Base-by-base conservation (phyloP, 768 basidiomycete species). In the Phaeotremella skinneri region DNA sequence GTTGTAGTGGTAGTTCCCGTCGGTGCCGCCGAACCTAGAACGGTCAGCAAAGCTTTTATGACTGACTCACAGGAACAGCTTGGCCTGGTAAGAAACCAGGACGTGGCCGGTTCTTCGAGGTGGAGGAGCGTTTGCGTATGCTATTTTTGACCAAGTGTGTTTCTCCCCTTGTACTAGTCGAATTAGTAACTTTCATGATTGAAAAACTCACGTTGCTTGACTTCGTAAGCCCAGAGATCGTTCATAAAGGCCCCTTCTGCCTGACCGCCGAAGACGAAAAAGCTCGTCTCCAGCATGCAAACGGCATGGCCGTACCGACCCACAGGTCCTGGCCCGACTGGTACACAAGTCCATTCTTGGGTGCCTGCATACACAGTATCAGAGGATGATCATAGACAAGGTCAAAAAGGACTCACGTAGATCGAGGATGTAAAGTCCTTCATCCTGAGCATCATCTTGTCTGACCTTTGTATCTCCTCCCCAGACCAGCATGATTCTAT, bases 1-100 rank as follows among this genome's bases (percentile, higher is more conserved):
- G 76, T 98, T 99, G 79, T 99, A 99, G 74, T 98, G 96, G 78
- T 88, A 98, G 73, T 87, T 85, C n/a, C 93, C 93, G 73, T 99
- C 96, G 13, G 96, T 99, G 48, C 96, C 96, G 30, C 96, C 96
- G 67, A 99, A 98, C 50, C 90, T 93, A 45, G 32, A 23, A 4
- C 17, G 23, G 23, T 47, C 27, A 41, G 29, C 27, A 42, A 16
- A 26, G 29, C 16, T 50, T 20, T 21, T 27, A 32, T 34, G 3
- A 55, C 26, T 16, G 48, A 81, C 87, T 52, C 78, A 91, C 87
- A 96, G 80, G 68, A 91, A 85, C 55, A 98, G 84, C 60, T 85
- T 86, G 72, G 93, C 89, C 52, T 85, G 87, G 68, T 83, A 82
- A 3, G 91, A 85, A 39, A 96, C 82, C 72, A 88, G 88, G 61